Conservation (phyloP, 371 early-diverging fungal genomes). For the Mucor racemosus region DNA sequence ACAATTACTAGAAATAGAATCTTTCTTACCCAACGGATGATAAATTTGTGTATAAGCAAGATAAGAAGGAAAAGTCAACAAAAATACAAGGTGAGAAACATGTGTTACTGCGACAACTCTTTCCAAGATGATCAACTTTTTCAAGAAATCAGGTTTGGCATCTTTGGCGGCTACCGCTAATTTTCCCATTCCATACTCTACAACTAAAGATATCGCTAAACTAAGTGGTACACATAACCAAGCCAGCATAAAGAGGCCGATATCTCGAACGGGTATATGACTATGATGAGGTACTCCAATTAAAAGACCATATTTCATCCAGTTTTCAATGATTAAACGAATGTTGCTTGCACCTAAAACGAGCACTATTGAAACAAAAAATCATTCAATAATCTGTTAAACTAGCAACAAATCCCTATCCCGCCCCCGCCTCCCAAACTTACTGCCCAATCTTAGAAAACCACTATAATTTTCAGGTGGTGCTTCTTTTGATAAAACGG, state of each 20-base stretch:
- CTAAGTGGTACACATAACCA: conserved; percentile 56
- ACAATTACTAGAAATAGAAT: too few relatives aligned
- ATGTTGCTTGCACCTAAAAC: conserved; percentile 83
- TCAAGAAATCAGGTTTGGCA: conserved; percentile 41
- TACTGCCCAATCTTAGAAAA: conserved; percentile 69
- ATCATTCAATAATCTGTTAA: not conserved
- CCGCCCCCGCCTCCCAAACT: conserved; percentile 34
- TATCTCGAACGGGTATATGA: conserved; percentile 60
- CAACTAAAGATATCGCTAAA: conserved; percentile 54
- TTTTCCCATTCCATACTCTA: conserved; percentile 59
- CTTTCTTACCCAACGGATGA: conserved; percentile 65
- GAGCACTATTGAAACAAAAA: conserved; percentile 58
- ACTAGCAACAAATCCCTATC: not conserved
- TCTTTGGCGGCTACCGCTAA: conserved; percentile 38
- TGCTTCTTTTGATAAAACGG: conserved; percentile 75
- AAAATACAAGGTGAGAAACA: conserved; percentile 58
- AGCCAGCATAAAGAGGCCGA: conserved; percentile 54
- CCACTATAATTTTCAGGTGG: conserved; percentile 80
- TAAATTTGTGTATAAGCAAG: conserved; percentile 73
- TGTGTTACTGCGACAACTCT: conserved; percentile 50
- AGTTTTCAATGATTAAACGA: conserved; percentile 87
- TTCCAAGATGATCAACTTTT: conserved; percentile 41
- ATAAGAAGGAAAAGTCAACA: conserved; percentile 66
- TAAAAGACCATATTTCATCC: conserved; percentile 86
- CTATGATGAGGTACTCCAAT: conserved; percentile 63